phyloP scores from a whole-genome alignment of 1,284 basidiomycete genomes.

The Irpex sp. region DNA sequence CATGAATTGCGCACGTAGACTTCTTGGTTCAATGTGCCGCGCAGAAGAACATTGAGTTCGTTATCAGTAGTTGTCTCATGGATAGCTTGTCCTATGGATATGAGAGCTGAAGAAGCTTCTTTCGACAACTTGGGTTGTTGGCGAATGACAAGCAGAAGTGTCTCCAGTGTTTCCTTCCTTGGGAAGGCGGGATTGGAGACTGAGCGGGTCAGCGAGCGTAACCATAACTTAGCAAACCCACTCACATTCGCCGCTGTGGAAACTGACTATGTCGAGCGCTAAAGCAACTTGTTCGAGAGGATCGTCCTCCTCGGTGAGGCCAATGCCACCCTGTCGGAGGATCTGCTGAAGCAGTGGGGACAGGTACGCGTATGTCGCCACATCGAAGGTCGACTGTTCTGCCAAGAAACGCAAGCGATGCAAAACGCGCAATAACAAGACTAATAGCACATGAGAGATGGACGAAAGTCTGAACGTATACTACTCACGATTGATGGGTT shows the following conservation, averaged over 20 bases:
- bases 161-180: conserved; percentile 64
- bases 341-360: conserved; percentile 78
- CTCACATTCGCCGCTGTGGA: conserved; percentile 84
- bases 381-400: conserved; percentile 82
- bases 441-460: conserved; percentile 31
- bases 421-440: conserved; percentile 80
- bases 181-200: conserved; percentile 73
- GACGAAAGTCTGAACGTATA: background rate
- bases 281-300: conserved; percentile 87
- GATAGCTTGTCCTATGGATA: conserved; percentile 84
- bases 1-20: conserved; percentile 87
- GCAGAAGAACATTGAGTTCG: conserved; percentile 69
- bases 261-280: conserved; percentile 81
- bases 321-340: conserved; percentile 67
- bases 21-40: conserved; percentile 83
- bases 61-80: conserved; percentile 57
- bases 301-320: conserved; percentile 63
- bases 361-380: conserved; percentile 80
- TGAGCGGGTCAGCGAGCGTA: conserved; percentile 26
- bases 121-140: conserved; percentile 83
- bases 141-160: conserved; percentile 75
- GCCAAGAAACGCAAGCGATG: conserved; percentile 84
- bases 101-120: conserved; percentile 80
- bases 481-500: conserved; percentile 64
- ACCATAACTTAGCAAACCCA: conserved; percentile 15